Conservation (phyloP, 495 filamentous ascomycete species). For the Penicillium canariense region DNA sequence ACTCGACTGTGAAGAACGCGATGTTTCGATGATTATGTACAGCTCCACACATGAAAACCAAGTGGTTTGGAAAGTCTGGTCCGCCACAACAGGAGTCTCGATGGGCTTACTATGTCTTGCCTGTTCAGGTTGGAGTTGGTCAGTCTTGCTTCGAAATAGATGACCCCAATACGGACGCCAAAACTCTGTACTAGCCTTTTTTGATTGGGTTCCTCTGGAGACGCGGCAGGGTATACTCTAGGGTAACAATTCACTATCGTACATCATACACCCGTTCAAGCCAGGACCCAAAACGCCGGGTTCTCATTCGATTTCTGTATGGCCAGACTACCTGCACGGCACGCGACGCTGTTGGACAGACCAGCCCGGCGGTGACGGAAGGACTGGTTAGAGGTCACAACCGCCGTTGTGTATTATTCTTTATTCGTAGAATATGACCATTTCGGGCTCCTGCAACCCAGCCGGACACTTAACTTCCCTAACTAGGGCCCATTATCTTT, state of each 20-base stretch:
- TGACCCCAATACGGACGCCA: not conserved
- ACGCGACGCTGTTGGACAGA: conserved; percentile 25
- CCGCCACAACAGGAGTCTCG: not conserved
- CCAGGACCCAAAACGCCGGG: conserved; percentile 15
- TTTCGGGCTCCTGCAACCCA: conserved; percentile 3
- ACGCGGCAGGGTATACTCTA: conserved; percentile 19
- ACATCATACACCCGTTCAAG: conserved; percentile 17
- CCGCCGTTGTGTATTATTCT: conserved; percentile 15
- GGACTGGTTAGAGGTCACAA: conserved; percentile 24
- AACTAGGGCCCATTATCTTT: no score
- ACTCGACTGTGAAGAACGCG: not conserved
- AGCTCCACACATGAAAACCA: not conserved
- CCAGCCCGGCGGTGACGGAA: conserved; percentile 22
- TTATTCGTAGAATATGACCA: conserved; percentile 8
- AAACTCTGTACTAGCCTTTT: not conserved
- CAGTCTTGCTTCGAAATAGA: not conserved
- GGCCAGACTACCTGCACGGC: conserved; percentile 19
- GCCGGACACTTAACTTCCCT: no score
- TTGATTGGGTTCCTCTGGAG: not conserved
- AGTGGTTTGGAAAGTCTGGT: not conserved
- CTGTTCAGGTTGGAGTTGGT: no score
- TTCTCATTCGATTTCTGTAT: conserved; percentile 10
- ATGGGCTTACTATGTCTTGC: no score
- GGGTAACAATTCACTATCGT: conserved; percentile 9
- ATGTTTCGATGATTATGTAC: not conserved